These are phyloP conservation scores for Lizanozyma gosingica DNA, from an alignment of 1,139 yeast genomes.

Conservation along the genomic window DNA sequence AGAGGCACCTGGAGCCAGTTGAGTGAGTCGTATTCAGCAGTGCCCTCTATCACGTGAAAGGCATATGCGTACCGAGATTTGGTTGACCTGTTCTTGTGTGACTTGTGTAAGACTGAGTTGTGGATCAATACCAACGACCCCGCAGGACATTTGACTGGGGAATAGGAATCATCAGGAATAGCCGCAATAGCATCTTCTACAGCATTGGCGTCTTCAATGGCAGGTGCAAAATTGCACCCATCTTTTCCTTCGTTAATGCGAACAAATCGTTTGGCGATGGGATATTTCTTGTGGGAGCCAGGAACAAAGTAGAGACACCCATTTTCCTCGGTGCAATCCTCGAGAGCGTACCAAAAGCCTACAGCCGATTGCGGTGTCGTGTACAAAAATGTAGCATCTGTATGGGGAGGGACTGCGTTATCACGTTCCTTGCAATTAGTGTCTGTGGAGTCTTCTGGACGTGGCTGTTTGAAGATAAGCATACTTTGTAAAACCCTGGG, in stretches of 20 bases:
- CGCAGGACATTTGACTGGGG: slow-evolving; percentile 51
- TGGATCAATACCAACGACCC: slow-evolving; percentile 65
- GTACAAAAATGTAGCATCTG: slow-evolving; percentile 65
- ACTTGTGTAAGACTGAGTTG: slow-evolving; percentile 64
- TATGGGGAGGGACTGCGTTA: slow-evolving; percentile 68
- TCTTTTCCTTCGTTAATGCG: slow-evolving; percentile 37
- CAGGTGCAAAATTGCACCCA: slow-evolving; percentile 43
- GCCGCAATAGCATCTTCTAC: slow-evolving; percentile 12
- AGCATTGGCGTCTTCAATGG: slow-evolving; percentile 13
- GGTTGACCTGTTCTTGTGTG: slow-evolving; percentile 47
- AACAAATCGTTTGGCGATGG: slow-evolving; percentile 59
- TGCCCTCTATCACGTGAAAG: slow-evolving; percentile 71
- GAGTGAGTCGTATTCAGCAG: slow-evolving; percentile 43
- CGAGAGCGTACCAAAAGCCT: slow-evolving; percentile 80
- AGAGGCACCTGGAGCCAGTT: slow-evolving; percentile 80
- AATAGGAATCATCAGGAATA: background rate
- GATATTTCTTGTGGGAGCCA: slow-evolving; percentile 56
- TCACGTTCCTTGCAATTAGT: slow-evolving; percentile 42
- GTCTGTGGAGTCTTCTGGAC: slow-evolving; percentile 3
- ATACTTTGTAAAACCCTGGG: slow-evolving; percentile 72
- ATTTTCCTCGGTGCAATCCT: slow-evolving; percentile 58
- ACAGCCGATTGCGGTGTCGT: slow-evolving; percentile 66
- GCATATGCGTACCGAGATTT: slow-evolving; percentile 70
- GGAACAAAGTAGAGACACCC: slow-evolving; percentile 72
- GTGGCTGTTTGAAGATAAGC: slow-evolving; percentile 74